Evolutionary conservation across 495 filamentous ascomycete species (phyloP).

Genomic region (Poronia punctata): DNA sequence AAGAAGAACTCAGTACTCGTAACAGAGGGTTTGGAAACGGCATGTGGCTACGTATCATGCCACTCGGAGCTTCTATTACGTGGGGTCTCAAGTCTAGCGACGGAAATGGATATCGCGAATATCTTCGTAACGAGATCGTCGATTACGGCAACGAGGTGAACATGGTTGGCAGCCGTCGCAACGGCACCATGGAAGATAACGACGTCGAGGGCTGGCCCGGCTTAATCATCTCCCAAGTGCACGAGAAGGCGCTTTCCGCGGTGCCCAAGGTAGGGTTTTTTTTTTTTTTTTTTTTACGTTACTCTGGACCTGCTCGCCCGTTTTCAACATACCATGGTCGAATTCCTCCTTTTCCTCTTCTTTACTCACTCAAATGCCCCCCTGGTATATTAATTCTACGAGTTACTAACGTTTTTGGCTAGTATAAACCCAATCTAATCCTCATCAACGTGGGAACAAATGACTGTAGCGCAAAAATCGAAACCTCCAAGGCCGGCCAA

Average conservation of each 20-base stretch:
- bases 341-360: no score
- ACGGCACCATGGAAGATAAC: conserved; percentile 46
- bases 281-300: background rate
- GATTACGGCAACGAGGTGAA: conserved; percentile 32
- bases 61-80: conserved; percentile 52
- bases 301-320: background rate
- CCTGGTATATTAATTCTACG: no score
- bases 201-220: conserved; percentile 47
- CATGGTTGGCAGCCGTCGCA: conserved; percentile 41
- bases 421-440: conserved; percentile 42
- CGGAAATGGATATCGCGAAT: conserved; percentile 32
- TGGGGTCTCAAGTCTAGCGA: conserved; percentile 32
- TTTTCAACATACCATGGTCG: no score
- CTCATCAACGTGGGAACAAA: conserved; percentile 45
- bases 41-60: conserved; percentile 40
- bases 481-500: conserved; percentile 22
- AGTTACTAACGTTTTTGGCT: background rate
- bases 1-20: background rate
- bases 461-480: conserved; percentile 28
- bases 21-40: conserved; percentile 13
- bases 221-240: conserved; percentile 39
- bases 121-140: conserved; percentile 22
- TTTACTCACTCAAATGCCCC: no score
- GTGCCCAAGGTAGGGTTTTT: conserved; percentile 11
- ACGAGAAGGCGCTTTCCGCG: conserved; percentile 21